Evolutionary conservation across 192 early-diverging fungal species (phyloP).

Genomic region (Physocladia obscura): DNA sequence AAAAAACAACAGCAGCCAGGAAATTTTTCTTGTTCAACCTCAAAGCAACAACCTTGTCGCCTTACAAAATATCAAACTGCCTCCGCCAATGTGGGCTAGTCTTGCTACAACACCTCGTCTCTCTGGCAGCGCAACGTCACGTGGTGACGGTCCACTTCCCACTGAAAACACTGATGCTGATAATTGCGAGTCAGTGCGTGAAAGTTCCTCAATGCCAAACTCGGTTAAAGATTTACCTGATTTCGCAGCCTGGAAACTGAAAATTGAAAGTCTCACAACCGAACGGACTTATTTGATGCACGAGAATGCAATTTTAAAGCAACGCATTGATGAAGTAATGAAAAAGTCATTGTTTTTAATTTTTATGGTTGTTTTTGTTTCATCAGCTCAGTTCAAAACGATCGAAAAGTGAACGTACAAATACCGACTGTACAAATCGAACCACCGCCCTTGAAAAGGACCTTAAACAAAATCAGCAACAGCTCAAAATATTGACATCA

Average conservation of each 20-base stretch:
- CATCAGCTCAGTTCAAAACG: constrained; percentile 22
- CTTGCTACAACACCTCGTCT: constrained; percentile 21
- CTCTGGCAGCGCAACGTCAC: constrained; percentile 11
- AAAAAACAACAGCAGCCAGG: neutral
- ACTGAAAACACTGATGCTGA: constrained; percentile 6
- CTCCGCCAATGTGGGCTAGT: constrained; percentile 34
- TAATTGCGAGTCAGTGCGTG: neutral
- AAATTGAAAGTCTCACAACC: constrained; percentile 48
- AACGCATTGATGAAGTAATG: constrained; percentile 22
- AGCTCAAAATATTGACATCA: constrained; percentile 22
- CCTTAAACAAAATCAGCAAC: constrained; percentile 12
- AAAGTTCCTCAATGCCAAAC: neutral
- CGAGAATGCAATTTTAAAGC: constrained; percentile 39
- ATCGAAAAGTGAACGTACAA: constrained; percentile 9
- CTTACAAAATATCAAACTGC: constrained; percentile 9
- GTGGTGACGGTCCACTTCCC: constrained; percentile 1
- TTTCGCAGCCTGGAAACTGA: constrained; percentile 47
- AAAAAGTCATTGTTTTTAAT: neutral
- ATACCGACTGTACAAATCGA: constrained; percentile 2
- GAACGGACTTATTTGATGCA: constrained; percentile 44
- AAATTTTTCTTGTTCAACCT: constrained; percentile 4
- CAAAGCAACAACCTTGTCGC: neutral
- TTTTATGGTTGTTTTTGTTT: neutral
- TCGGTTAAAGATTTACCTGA: constrained; percentile 29
- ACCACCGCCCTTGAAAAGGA: constrained; percentile 6